phyloP scores from a whole-genome alignment of 2,329 filamentous ascomycete species.

The Apiospora malaysiana region DNA sequence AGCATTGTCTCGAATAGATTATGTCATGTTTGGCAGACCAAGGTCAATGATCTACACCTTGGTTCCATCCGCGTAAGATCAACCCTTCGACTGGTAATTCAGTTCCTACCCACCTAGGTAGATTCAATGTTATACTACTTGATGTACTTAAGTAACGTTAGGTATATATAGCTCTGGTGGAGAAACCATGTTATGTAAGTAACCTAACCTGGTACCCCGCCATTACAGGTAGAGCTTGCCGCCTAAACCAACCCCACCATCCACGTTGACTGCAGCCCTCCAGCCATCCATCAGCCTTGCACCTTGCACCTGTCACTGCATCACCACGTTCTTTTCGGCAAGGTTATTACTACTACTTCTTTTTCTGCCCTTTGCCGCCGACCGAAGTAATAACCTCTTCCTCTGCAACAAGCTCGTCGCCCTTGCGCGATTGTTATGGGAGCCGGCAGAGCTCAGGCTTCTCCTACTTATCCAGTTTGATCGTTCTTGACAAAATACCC shows the following conservation, averaged over 20 bases:
- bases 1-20: no score
- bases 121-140: no score
- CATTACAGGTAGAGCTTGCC: slow-evolving; percentile 3
- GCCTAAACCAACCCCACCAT: slow-evolving; percentile 10
- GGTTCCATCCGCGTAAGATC: no score
- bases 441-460: slow-evolving; percentile 15
- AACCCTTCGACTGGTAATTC: no score
- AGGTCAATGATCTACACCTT: no score
- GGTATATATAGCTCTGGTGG: not conserved
- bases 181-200: not conserved
- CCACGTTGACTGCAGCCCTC: not conserved
- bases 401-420: not conserved
- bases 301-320: not conserved
- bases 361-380: not conserved
- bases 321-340: not conserved
- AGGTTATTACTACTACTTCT: not conserved
- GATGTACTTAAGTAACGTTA: no score
- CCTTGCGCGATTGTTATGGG: not conserved
- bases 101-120: no score
- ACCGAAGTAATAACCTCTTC: not conserved
- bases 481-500: not conserved
- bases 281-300: slow-evolving; percentile 4
- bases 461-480: not conserved
- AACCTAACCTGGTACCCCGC: not conserved
- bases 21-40: no score